Conservation (phyloP, 2,329 filamentous ascomycete genomes). For the Raffaelea deltoideospora region DNA sequence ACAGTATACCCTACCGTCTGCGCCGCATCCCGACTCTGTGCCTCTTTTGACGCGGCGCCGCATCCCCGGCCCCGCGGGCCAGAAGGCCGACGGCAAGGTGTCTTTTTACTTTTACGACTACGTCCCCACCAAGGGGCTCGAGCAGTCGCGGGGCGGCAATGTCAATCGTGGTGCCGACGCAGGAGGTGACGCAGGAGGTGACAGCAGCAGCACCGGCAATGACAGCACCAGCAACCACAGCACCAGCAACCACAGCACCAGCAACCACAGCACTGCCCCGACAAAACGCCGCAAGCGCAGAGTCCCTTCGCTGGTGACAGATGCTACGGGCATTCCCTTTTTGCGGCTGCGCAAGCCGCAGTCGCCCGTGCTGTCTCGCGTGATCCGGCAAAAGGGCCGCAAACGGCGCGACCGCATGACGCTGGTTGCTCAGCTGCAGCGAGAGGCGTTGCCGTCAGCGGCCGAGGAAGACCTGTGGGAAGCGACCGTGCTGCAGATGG, state of each 20-base stretch:
- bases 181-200: too few relatives aligned
- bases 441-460: constrained; percentile 15
- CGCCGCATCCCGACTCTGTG: constrained; percentile 9
- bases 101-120: constrained; percentile 22
- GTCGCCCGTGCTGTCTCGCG: constrained; percentile 37
- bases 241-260: too few relatives aligned
- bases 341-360: constrained; percentile 54
- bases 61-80: constrained; percentile 8
- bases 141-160: constrained; percentile 23
- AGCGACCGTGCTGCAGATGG: constrained; percentile 18
- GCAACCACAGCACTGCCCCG: too few relatives aligned
- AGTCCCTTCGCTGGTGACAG: constrained; percentile 40
- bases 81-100: constrained; percentile 5
- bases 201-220: too few relatives aligned
- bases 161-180: too few relatives aligned
- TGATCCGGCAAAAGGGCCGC: constrained; percentile 36
- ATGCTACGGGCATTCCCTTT: constrained; percentile 44
- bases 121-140: constrained; percentile 27
- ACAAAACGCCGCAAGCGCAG: too few relatives aligned
- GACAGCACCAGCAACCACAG: too few relatives aligned
- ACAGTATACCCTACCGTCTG: constrained; percentile 5
- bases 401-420: constrained; percentile 26
- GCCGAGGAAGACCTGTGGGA: constrained; percentile 37
- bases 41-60: constrained; percentile 17
- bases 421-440: constrained; percentile 21